Conservation (phyloP, 2,329 filamentous ascomycete genomes). For the Lasiodiplodia hormozganensis region DNA sequence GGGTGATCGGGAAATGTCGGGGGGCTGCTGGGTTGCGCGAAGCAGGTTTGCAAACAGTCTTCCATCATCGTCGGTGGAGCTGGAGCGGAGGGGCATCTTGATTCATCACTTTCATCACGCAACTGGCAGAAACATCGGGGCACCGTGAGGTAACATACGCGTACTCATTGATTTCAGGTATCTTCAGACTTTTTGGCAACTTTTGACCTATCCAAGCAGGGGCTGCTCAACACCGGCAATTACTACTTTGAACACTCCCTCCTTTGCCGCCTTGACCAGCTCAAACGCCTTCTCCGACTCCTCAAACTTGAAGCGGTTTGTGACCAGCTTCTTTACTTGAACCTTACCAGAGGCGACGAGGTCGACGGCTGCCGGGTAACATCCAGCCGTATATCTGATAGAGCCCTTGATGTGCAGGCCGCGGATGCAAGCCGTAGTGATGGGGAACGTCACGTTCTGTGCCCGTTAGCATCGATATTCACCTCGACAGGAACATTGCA, state of each 20-base stretch:
- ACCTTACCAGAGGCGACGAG: constrained; percentile 59
- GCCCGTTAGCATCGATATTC: neutral
- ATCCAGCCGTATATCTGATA: constrained; percentile 59
- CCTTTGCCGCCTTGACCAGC: constrained; percentile 47
- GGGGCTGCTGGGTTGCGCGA: neutral
- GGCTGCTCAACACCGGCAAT: constrained; percentile 48
- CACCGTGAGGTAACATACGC: neutral
- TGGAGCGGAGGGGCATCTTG: neutral
- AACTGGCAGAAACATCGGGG: neutral
- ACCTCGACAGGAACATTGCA: too few relatives aligned
- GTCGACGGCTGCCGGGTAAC: constrained; percentile 58
- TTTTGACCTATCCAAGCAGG: neutral
- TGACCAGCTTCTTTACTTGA: constrained; percentile 49
- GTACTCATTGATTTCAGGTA: neutral
- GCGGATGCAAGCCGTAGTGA: constrained; percentile 57
- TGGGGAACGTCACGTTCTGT: constrained; percentile 58
- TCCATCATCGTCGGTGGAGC: neutral
- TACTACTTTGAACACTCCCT: constrained; percentile 53
- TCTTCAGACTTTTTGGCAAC: neutral
- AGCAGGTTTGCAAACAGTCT: neutral
- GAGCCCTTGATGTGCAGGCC: constrained; percentile 59
- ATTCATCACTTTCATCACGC: constrained; percentile 1
- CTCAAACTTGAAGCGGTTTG: constrained; percentile 52
- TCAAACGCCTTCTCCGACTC: constrained; percentile 58
- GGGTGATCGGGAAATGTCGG: neutral